Conservation (phyloP, 1,284 basidiomycete genomes). For the Apiotrichum siamense region DNA sequence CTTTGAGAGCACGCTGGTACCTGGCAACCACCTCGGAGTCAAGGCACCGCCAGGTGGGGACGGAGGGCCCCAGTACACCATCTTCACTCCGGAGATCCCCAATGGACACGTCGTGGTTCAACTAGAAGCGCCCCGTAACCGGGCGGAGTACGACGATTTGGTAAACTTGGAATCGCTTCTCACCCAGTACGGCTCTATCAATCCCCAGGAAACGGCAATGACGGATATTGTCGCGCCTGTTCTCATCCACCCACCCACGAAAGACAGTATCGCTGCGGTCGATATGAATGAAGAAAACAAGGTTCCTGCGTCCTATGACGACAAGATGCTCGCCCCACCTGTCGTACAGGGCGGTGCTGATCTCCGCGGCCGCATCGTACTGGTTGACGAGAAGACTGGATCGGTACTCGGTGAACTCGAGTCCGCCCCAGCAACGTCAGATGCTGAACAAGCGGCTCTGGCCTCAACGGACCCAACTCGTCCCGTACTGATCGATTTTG, state of each 20-base stretch:
- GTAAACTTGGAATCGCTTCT: slow-evolving; percentile 66
- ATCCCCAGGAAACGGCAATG: slow-evolving; percentile 26
- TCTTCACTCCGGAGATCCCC: slow-evolving; percentile 23
- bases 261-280: slow-evolving; percentile 1
- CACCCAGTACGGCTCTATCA: slow-evolving; percentile 57
- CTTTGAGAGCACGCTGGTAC: slow-evolving; percentile 93
- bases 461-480: slow-evolving; percentile 53
- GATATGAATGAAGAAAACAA: slow-evolving; percentile 8
- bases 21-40: slow-evolving; percentile 59
- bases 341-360: slow-evolving; percentile 39
- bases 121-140: slow-evolving; percentile 2
- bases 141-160: slow-evolving; percentile 53
- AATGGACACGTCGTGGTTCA: slow-evolving; percentile 47
- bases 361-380: slow-evolving; percentile 61
- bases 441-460: slow-evolving; percentile 54
- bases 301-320: not conserved
- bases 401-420: slow-evolving; percentile 69
- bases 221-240: slow-evolving; percentile 18
- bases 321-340: not conserved
- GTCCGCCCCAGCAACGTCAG: slow-evolving; percentile 54
- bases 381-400: slow-evolving; percentile 67
- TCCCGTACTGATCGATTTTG: slow-evolving; percentile 68
- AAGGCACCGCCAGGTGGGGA: slow-evolving; percentile 13
- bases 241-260: not conserved
- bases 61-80: slow-evolving; percentile 24